Conservation (phyloP, 208 protist genomes). For the Wallacemonas sp. region DNA sequence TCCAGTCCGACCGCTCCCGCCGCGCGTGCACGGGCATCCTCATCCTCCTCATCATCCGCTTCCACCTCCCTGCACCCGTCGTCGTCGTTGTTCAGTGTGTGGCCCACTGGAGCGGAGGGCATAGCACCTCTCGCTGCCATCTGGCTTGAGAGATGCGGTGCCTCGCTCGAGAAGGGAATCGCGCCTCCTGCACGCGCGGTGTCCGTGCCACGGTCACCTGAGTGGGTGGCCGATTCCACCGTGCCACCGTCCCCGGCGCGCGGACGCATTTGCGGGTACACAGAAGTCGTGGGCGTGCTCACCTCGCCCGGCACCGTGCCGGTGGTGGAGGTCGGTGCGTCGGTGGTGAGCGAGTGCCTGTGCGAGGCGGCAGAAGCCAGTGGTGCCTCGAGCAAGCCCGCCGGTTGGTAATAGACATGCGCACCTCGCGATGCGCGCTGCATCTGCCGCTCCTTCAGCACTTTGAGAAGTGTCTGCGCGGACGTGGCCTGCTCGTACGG, state of each 20-base stretch:
- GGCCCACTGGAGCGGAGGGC: no score
- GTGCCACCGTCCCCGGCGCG: neutral
- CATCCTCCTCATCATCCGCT: neutral
- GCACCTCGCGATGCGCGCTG: neutral
- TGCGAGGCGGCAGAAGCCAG: neutral
- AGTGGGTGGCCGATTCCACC: no score
- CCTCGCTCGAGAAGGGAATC: neutral
- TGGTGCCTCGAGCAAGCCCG: no score
- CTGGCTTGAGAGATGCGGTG: neutral
- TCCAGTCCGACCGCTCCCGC: slow-evolving; percentile 14
- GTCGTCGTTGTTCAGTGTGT: neutral
- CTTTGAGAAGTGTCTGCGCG: neutral
- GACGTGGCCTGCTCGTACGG: slow-evolving; percentile 6
- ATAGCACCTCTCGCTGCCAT: neutral
- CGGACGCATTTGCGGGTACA: slow-evolving; percentile 1
- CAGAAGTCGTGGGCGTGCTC: neutral
- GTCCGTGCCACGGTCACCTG: no score
- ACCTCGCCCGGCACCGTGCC: no score
- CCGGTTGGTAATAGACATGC: no score
- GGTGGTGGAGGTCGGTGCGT: neutral
- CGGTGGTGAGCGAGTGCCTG: no score
- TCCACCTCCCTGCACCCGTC: neutral
- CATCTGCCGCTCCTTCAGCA: slow-evolving; percentile 1
- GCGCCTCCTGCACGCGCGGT: no score
- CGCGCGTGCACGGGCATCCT: neutral